Conservation (phyloP, 768 basidiomycete species). For the Tylopilus sp. region DNA sequence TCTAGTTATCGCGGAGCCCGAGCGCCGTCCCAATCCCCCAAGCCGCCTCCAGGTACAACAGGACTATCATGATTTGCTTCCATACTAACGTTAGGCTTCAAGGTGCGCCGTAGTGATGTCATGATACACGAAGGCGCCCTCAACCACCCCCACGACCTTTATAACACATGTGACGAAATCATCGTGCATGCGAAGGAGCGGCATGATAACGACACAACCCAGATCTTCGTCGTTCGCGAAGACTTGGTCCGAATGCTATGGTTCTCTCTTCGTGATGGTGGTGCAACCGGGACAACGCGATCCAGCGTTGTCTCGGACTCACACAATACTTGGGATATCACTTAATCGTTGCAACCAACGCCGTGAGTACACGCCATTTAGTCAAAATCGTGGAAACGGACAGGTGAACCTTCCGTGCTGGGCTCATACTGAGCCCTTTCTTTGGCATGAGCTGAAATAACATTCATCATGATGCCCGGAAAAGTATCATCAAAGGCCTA, state of each 20-base stretch:
- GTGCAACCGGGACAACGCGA: slow-evolving; percentile 18
- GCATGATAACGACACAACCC: slow-evolving; percentile 25
- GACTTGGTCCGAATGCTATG: slow-evolving; percentile 26
- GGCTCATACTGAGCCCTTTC: no score
- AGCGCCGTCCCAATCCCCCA: slow-evolving; percentile 15
- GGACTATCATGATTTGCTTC: neutral
- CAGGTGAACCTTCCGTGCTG: no score
- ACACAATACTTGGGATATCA: slow-evolving; percentile 17
- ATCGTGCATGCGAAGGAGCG: slow-evolving; percentile 18
- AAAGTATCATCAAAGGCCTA: no score
- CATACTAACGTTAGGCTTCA: neutral
- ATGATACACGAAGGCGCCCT: slow-evolving; percentile 19
- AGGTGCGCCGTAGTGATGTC: slow-evolving; percentile 27
- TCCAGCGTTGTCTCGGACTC: slow-evolving; percentile 12
- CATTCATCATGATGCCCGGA: no score
- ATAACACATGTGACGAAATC: slow-evolving; percentile 17
- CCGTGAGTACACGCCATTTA: slow-evolving; percentile 14
- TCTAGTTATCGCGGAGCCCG: slow-evolving; percentile 22
- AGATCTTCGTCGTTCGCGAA: slow-evolving; percentile 24
- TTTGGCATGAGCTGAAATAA: no score
- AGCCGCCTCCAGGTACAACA: slow-evolving; percentile 20
- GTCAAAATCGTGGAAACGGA: neutral
- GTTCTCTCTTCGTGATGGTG: slow-evolving; percentile 30
- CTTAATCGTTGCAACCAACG: slow-evolving; percentile 13
- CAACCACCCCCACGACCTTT: slow-evolving; percentile 10